These are phyloP conservation scores for Teratosphaeria epicoccoides DNA, from an alignment of 2,329 filamentous ascomycete genomes.

Conservation along the genomic window DNA sequence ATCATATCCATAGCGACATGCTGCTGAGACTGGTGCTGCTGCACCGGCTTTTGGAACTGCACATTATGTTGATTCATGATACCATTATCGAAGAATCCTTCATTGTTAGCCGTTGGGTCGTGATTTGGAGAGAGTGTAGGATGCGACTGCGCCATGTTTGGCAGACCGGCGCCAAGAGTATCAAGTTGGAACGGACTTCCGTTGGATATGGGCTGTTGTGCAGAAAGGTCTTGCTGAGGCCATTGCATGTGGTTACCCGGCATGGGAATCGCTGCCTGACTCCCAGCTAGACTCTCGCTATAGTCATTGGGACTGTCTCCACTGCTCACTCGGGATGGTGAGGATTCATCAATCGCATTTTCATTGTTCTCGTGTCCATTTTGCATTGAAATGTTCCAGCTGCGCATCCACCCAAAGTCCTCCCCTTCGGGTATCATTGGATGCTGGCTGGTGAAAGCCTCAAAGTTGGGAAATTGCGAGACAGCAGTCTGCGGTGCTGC, in stretches of 20 bases:
- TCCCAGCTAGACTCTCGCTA: slow-evolving; percentile 81
- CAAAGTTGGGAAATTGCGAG: slow-evolving; percentile 41
- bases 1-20: slow-evolving; percentile 11
- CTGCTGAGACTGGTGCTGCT: slow-evolving; percentile 9
- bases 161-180: slow-evolving; percentile 61
- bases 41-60: slow-evolving; percentile 5
- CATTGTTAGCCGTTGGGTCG: slow-evolving; percentile 52
- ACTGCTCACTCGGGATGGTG: slow-evolving; percentile 92
- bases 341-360: slow-evolving; percentile 80
- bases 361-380: slow-evolving; percentile 51
- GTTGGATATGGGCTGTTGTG: slow-evolving; percentile 48
- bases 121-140: slow-evolving; percentile 70
- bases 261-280: slow-evolving; percentile 26
- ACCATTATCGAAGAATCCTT: slow-evolving; percentile 67
- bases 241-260: slow-evolving; percentile 31
- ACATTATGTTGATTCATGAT: slow-evolving; percentile 33
- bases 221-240: slow-evolving; percentile 61
- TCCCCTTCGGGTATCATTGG: slow-evolving; percentile 56
- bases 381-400: slow-evolving; percentile 65
- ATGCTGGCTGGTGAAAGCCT: slow-evolving; percentile 20
- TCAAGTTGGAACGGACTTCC: slow-evolving; percentile 66
- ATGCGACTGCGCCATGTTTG: slow-evolving; percentile 59
- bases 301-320: slow-evolving; percentile 85
- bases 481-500: slow-evolving; percentile 34
- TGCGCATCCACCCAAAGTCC: slow-evolving; percentile 77